Evolutionary conservation across 148 eudicot species (phyloP), one percentile per base, ranked within the genome.

Genomic region (Chenopodium quinoa): DNA sequence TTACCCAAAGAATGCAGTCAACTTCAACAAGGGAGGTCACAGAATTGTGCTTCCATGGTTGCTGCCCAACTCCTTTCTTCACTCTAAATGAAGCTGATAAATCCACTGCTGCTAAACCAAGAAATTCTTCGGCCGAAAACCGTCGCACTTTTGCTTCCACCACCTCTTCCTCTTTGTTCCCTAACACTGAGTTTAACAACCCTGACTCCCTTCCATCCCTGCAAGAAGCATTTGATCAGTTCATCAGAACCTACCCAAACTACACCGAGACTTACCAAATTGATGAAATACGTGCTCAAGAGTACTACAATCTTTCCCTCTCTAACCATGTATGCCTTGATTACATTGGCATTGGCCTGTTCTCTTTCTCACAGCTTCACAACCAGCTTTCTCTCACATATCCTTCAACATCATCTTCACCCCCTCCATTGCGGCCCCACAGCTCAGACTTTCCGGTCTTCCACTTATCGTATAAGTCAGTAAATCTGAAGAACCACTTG

Each of bases 311-410:
- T 76, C 91, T 95, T 23, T 86, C 92, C 44, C 80, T 85, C 47
- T 93, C 94, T 17, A 90, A 87, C 73, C 98, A 90, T 60, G 83
- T 92, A 12, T 95, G 97, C 71, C 95, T 95, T 29, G 98, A 95
- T 79, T 95, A 95, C 76, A 91, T 95, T 72, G 98, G 98, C 67
- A 86, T 93, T 63, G 98, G 98, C 29, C 87, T 95, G 3, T 95
- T 92, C 84, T 90, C 98, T 27, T 89, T 90, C 85, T 89, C 91
- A 7, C 99, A 96, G 86, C 88, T 91, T 20, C 90, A 92, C 63
- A 83, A 85, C 54, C 91, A 87, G 74, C 75, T 80, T 68, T 79
- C 82, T 31, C 73, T 79, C 1, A 23, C 66, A 27, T 80, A 81
- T 79, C 79, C 91, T 62, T 82, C 88, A 20, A 75, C 88, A 2